Evolutionary conservation across 176 grass and related monocot species (phyloP).

Genomic region (Luzula sylvatica): DNA sequence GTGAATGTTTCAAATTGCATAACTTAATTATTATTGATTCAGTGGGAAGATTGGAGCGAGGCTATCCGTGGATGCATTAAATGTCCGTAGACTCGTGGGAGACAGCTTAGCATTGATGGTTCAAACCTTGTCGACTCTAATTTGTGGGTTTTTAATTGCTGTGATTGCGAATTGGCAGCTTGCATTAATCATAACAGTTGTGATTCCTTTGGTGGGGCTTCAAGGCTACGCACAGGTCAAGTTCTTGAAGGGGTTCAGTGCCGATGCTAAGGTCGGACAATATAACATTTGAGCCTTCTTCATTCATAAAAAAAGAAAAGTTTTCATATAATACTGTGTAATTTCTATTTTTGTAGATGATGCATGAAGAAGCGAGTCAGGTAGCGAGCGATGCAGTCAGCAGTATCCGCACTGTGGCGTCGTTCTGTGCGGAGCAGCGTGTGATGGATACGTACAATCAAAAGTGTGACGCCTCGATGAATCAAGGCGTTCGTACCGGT

Average conservation of each 20-base stretch:
- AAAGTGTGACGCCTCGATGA: constrained; percentile 62
- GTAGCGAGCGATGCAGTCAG: constrained; percentile 78
- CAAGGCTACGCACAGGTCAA: constrained; percentile 73
- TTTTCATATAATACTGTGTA: background rate
- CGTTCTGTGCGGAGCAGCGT: constrained; percentile 79
- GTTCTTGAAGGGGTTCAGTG: constrained; percentile 69
- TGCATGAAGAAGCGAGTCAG: constrained; percentile 86
- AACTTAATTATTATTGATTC: background rate
- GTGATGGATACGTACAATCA: constrained; percentile 61
- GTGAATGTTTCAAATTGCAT: too few relatives aligned
- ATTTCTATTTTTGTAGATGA: constrained; percentile 36
- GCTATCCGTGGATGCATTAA: constrained; percentile 55
- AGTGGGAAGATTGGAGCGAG: constrained; percentile 39
- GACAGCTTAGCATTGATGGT: constrained; percentile 51
- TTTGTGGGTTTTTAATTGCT: constrained; percentile 57
- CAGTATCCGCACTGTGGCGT: constrained; percentile 83
- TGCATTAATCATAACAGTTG: constrained; percentile 56
- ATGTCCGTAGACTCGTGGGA: constrained; percentile 60
- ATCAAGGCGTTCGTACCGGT: constrained; percentile 57
- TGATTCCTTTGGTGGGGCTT: constrained; percentile 60
- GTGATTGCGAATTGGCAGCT: constrained; percentile 64
- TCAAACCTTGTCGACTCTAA: constrained; percentile 54
- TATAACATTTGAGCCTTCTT: too few relatives aligned
- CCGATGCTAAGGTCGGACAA: constrained; percentile 54
- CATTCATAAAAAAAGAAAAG: too few relatives aligned